Percentiles rank a stretch among this genome's conserved stretches.
These are phyloP conservation scores for Cetraspora pellucida DNA, from an alignment of 192 early-diverging fungal species.

Conservation along the genomic window DNA sequence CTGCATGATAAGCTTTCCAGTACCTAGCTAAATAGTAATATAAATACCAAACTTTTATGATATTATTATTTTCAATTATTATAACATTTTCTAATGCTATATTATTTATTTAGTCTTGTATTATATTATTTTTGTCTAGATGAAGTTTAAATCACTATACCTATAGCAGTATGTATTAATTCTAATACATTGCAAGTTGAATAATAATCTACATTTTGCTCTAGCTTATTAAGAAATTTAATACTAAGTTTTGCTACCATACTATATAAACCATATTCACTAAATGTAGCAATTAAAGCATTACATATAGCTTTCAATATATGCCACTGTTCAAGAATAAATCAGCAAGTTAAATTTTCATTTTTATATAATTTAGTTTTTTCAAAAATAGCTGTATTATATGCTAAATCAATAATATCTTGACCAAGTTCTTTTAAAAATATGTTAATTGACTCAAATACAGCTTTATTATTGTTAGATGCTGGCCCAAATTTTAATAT, in stretches of 20 bases:
- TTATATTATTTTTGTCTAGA: background rate
- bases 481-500: too few species aligned
- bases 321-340: background rate
- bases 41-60: constrained; percentile 1
- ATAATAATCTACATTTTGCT: constrained; percentile 3
- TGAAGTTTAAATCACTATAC: background rate
- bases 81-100: too few species aligned
- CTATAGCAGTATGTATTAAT: background rate
- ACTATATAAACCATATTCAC: background rate
- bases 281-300: background rate
- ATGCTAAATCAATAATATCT: background rate
- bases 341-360: background rate
- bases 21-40: background rate
- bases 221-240: constrained; percentile 11
- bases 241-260: background rate
- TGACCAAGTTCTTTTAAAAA: background rate
- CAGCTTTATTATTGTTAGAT: too few species aligned
- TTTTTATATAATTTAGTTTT: background rate
- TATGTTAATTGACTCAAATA: too few species aligned
- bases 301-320: constrained; percentile 6
- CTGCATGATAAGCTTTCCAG: background rate
- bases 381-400: background rate
- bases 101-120: background rate
- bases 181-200: background rate
- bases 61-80: too few species aligned